Evolutionary conservation across 129 eudicot species (phyloP), one percentile per base, ranked within the genome.

Genomic region (Escallonia rubra): DNA sequence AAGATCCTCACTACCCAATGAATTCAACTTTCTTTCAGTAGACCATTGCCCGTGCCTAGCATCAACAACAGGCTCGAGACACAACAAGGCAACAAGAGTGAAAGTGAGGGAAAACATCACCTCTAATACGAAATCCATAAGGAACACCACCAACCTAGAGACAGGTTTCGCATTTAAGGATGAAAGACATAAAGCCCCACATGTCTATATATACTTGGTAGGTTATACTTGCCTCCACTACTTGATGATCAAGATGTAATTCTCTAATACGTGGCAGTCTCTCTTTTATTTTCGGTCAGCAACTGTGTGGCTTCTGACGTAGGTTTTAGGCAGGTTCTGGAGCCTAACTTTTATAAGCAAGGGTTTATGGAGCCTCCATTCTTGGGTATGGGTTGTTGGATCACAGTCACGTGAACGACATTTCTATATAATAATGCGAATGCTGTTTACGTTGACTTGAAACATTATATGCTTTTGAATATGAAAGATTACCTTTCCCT

Each of bases 131-230:
- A 81, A 67, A 81, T 64, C 81, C 93, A 83, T 83, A 53, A 71
- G 64, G 67, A 63, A 49, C 57, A 77, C 59, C 64, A 74, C 54
- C 64, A 71, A 65, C 64, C 53, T 47, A 70, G 49, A 58, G 65
- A 65, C 68, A 76, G 80, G 70, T 70, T 74, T 56, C 73, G 64
- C 64, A 75, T 56, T 59, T 66, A 70, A 47, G 78, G 74, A 65
- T 82, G 76, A 80, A 82, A 73, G 74, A 76, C 65, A 74, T 68
- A 78, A 79, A 68, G 76, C 65, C 75, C 70, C 75, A 74, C 79
- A 67, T 71, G 84, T 70, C 78, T 88, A 77, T 88, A 68, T 85
- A 88, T 85, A 82, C 74, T 78, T 66, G 76, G 55, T 48, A 61
- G 34, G 55, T 40, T 65, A 49, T 50, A 44, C 52, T 14, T 59